phyloP scores from a whole-genome alignment of 108 stramenopile genomes.

The Skeletonema tropicum region DNA sequence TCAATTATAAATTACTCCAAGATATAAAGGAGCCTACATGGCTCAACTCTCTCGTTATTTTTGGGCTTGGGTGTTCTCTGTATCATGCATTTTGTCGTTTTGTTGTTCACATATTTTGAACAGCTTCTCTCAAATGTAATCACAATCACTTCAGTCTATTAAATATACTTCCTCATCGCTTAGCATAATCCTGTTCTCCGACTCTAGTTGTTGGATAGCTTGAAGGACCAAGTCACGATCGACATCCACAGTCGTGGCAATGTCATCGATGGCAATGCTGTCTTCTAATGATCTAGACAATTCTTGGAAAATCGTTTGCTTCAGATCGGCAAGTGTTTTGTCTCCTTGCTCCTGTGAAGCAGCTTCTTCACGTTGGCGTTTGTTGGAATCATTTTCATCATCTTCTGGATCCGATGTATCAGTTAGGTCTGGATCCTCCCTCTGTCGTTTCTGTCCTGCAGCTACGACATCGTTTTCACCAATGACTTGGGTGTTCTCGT shows the following conservation, averaged over 20 bases:
- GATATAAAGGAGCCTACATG: constrained; percentile 5
- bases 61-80: neutral
- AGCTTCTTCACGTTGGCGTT: neutral
- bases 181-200: constrained; percentile 57
- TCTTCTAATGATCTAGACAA: constrained; percentile 48
- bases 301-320: constrained; percentile 55
- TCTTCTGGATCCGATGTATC: constrained; percentile 48
- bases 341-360: neutral
- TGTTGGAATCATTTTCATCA: constrained; percentile 23
- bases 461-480: constrained; percentile 14
- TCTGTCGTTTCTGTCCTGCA: constrained; percentile 31
- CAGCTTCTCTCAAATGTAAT: neutral
- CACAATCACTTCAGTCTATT: constrained; percentile 19
- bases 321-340: constrained; percentile 36
- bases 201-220: constrained; percentile 53
- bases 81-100: neutral
- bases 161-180: constrained; percentile 50
- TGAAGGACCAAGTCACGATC: constrained; percentile 57
- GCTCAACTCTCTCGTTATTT: constrained; percentile 7
- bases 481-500: constrained; percentile 63
- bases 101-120: neutral
- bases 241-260: constrained; percentile 43
- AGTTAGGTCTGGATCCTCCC: constrained; percentile 39
- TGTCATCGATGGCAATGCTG: constrained; percentile 50
- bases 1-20: constrained; percentile 10